A percentile compares a stretch with the other conserved stretches of the same genome.
Conservation (phyloP, 352 stramenopile genomes). For the Pythium phragmitis region DNA sequence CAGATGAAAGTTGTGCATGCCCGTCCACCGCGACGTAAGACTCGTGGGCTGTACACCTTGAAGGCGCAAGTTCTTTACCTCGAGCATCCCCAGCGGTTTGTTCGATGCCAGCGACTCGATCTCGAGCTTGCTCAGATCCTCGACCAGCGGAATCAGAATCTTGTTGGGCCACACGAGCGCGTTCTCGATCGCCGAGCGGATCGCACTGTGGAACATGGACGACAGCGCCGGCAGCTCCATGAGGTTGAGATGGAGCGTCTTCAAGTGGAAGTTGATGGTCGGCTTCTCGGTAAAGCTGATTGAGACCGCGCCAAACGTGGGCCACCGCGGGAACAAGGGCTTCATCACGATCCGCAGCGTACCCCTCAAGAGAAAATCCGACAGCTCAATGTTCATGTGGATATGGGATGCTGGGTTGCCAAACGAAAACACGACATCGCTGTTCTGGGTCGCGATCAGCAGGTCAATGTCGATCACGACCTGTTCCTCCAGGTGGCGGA, state of each 20-base stretch:
- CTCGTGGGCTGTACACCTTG: constrained; percentile 30
- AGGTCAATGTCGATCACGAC: constrained; percentile 46
- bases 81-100: constrained; percentile 42
- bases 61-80: constrained; percentile 35
- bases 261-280: constrained; percentile 47
- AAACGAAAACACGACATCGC: constrained; percentile 45
- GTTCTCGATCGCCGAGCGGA: constrained; percentile 36
- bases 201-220: constrained; percentile 40
- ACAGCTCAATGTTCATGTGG: constrained; percentile 40
- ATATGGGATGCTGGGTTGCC: constrained; percentile 35
- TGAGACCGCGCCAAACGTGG: constrained; percentile 37
- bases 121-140: constrained; percentile 47
- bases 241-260: constrained; percentile 41
- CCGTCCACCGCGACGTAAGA: constrained; percentile 35
- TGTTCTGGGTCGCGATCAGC: constrained; percentile 43
- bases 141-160: constrained; percentile 41
- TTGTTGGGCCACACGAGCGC: constrained; percentile 45
- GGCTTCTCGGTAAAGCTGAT: constrained; percentile 48
- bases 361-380: constrained; percentile 41
- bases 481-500: constrained; percentile 41
- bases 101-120: constrained; percentile 41
- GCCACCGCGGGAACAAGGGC: constrained; percentile 46
- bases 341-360: constrained; percentile 46
- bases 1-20: constrained; percentile 35
- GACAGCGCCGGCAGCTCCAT: constrained; percentile 47